Percentiles rank a stretch among this genome's conserved stretches.
Evolutionary conservation across 1,284 basidiomycete genomes (phyloP).

Genomic region (Papiliotrema terrestris): DNA sequence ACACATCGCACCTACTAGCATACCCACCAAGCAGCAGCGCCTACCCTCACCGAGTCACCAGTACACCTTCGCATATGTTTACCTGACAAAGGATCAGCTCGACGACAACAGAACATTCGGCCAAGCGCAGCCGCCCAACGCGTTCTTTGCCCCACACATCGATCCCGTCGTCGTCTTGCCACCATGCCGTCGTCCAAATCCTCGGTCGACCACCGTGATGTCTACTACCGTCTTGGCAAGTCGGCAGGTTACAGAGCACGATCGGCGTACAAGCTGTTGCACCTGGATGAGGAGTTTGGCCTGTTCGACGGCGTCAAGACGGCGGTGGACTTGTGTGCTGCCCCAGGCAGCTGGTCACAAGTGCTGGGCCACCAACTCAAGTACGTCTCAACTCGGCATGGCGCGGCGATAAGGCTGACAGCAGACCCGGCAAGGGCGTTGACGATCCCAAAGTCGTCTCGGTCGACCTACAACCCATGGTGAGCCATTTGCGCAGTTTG

Average conservation of each 20-base stretch:
- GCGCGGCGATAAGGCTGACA: no score
- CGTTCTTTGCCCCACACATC: background rate
- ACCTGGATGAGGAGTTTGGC: conserved; percentile 55
- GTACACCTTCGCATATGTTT: no score
- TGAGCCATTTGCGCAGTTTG: conserved; percentile 11
- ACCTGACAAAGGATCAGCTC: background rate
- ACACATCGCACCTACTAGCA: no score
- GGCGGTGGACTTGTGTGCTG: conserved; percentile 58
- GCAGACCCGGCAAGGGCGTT: conserved; percentile 10
- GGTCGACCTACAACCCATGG: conserved; percentile 58
- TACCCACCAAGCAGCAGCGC: no score
- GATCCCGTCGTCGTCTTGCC: conserved; percentile 37
- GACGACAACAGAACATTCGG: background rate
- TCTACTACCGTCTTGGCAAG: conserved; percentile 54
- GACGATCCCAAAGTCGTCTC: conserved; percentile 50
- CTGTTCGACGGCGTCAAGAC: conserved; percentile 50
- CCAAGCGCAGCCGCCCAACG: background rate
- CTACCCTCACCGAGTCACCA: no score
- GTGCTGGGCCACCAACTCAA: conserved; percentile 43
- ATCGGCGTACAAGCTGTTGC: conserved; percentile 56
- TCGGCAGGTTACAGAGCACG: conserved; percentile 54
- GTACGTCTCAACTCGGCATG: conserved; percentile 18
- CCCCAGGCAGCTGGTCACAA: conserved; percentile 53
- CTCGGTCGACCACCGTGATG: conserved; percentile 53
- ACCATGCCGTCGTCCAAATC: conserved; percentile 44